Evolutionary conservation across 2,329 filamentous ascomycete species (phyloP), one percentile per base, ranked within the genome.

Genomic region (Trichoderma oligosporum): DNA sequence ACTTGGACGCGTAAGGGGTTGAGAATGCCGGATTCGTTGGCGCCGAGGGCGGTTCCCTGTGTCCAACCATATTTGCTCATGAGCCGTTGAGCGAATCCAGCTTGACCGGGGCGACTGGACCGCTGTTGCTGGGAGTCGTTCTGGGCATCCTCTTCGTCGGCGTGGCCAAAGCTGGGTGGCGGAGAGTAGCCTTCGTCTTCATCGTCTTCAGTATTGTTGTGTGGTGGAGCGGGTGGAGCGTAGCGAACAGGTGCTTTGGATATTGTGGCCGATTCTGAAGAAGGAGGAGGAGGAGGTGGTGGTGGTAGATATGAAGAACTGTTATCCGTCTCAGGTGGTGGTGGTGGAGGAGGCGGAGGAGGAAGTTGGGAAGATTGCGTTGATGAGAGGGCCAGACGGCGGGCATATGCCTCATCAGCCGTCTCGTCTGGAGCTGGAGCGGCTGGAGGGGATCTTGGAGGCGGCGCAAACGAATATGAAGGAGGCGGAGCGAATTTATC

Each of bases 51-150:
- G 61, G 87, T 82, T 22, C 94, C 94, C 67, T 92, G 87, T 33
- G 85, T 87, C 89, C 92, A 97, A 56, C 94, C 94, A 74, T 96
- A 94, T 70, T 97, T 97, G 60, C 84, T 82, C 84, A 99, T 91
- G 56, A 97, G 82, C 31, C 91, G 87, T 63, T 91, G 84, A 0
- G 91, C 94, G 71, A 96, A 96, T 51, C 87, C 89, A 62, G 85
- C 82, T 71, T 96, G 89, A 14, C 91, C 90, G 0, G 91, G 91
- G 2, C 86, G 84, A 57, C 77, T 82, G 39, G 86, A 86, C 35
- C 83, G 82, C 46, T 58, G 61, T 14, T 76, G 81, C 33, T 62
- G 46, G 14, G 76, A 70, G 11, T 69, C 66, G 33, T 73, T 70
- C 63, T 31, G 24, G 33, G 42, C 11, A 75, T 71, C 20, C 68